These are phyloP conservation scores for Capillidium rhysosporum DNA, from an alignment of 371 early-diverging fungal genomes.

Conservation along the genomic window DNA sequence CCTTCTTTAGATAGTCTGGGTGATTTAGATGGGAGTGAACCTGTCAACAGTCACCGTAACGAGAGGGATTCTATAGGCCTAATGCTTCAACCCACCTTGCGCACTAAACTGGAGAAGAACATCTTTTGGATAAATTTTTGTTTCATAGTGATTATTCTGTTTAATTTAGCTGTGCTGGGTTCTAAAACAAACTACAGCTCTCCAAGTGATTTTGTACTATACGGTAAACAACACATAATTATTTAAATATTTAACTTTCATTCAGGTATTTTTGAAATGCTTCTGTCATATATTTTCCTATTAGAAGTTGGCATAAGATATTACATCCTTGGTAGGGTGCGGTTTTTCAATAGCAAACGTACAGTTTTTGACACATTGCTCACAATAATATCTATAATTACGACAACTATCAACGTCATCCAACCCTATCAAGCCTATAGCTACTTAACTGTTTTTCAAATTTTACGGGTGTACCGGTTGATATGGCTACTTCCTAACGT, in stretches of 20 bases:
- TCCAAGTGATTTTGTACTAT: neutral
- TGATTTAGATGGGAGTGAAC: too few relatives aligned
- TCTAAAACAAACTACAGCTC: neutral
- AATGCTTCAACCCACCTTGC: too few relatives aligned
- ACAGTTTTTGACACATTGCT: slow-evolving; percentile 28
- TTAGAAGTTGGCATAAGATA: slow-evolving; percentile 28
- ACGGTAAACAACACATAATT: neutral
- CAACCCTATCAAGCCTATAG: slow-evolving; percentile 20
- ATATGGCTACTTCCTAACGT: slow-evolving; percentile 32
- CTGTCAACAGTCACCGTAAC: too few relatives aligned
- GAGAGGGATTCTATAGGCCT: too few relatives aligned
- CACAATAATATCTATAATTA: slow-evolving; percentile 21
- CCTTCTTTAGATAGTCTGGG: too few relatives aligned
- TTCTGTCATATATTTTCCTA: slow-evolving; percentile 28
- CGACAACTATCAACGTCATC: slow-evolving; percentile 29
- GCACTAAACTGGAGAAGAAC: too few relatives aligned
- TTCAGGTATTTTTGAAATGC: slow-evolving; percentile 20
- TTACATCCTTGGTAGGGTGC: slow-evolving; percentile 13
- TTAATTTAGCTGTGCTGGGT: neutral
- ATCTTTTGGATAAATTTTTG: too few relatives aligned
- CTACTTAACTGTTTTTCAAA: slow-evolving; percentile 39
- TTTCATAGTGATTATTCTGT: neutral
- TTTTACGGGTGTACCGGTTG: slow-evolving; percentile 31
- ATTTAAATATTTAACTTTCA: neutral
- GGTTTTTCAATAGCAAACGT: slow-evolving; percentile 23